Evolutionary conservation across 768 basidiomycete species (phyloP).

Genomic region (Lactarius evosmus): DNA sequence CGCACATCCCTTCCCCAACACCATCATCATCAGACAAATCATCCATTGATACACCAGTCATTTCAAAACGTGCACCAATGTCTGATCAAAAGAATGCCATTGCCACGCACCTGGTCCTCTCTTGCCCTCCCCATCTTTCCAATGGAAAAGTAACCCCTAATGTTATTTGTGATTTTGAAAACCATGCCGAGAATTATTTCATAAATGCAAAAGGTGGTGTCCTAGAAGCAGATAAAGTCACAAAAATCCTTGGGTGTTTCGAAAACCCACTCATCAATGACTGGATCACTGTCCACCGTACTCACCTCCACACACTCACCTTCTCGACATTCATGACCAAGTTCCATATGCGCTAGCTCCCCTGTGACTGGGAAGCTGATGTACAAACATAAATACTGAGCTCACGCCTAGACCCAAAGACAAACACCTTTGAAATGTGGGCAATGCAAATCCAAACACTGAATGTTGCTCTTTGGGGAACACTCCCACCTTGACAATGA

Average conservation of each 20-base stretch:
- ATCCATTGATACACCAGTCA: no score
- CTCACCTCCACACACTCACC: not conserved
- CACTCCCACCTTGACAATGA: not conserved
- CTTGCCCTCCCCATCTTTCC: no score
- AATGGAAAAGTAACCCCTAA: no score
- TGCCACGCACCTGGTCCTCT: no score
- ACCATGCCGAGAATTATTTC: not conserved
- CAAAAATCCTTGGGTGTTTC: not conserved
- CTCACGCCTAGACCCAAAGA: not conserved
- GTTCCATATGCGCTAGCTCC: not conserved
- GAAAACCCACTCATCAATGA: not conserved
- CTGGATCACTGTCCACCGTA: not conserved
- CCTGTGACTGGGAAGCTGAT: not conserved
- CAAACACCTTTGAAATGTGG: no score
- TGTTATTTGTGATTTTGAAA: no score
- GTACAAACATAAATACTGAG: not conserved
- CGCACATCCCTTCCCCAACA: no score
- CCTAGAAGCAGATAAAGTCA: not conserved
- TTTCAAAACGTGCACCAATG: no score
- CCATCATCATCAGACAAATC: no score
- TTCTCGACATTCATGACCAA: not conserved
- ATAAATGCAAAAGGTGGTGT: not conserved
- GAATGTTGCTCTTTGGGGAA: no score
- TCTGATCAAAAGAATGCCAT: no score
- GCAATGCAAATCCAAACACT: no score